A percentile compares a stretch with the other conserved stretches of the same genome.
Evolutionary conservation across 179 eudicot species (phyloP).

Genomic region (Sideroxylon spinosum): DNA sequence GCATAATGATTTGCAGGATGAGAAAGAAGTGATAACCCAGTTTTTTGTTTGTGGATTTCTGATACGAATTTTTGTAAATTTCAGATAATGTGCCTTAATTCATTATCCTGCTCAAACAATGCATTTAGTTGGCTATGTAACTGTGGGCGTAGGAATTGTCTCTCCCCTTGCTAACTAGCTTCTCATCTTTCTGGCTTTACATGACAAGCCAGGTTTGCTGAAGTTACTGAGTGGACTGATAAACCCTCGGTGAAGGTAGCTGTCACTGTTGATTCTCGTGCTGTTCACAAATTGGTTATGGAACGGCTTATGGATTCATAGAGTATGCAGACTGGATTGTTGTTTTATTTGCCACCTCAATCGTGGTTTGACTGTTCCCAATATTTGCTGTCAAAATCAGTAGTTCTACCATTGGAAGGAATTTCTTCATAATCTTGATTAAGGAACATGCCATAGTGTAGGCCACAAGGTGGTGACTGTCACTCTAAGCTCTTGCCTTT

Average conservation of each 20-base stretch:
- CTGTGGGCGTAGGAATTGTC: neutral
- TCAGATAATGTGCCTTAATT: neutral
- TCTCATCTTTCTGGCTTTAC: neutral
- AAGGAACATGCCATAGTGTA: neutral
- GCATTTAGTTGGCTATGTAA: neutral
- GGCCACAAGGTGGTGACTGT: neutral
- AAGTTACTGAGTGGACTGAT: slow-evolving; percentile 76
- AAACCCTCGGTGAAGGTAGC: slow-evolving; percentile 92
- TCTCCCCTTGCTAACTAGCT: neutral
- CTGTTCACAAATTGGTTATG: slow-evolving; percentile 66
- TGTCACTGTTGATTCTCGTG: slow-evolving; percentile 83
- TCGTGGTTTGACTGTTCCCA: neutral
- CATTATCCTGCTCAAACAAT: neutral
- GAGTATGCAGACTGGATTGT: neutral
- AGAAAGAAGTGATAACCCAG: neutral
- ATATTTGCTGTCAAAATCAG: neutral
- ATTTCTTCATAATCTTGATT: neutral
- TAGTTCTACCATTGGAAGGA: neutral
- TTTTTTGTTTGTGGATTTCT: no score
- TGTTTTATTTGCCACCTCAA: neutral
- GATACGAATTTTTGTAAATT: neutral
- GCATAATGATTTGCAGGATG: neutral
- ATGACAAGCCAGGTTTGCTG: slow-evolving; percentile 51
- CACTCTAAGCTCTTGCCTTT: neutral
- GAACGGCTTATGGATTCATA: slow-evolving; percentile 66